phyloP scores from a whole-genome alignment of 371 early-diverging fungal species.

The Mortierella sp. region DNA sequence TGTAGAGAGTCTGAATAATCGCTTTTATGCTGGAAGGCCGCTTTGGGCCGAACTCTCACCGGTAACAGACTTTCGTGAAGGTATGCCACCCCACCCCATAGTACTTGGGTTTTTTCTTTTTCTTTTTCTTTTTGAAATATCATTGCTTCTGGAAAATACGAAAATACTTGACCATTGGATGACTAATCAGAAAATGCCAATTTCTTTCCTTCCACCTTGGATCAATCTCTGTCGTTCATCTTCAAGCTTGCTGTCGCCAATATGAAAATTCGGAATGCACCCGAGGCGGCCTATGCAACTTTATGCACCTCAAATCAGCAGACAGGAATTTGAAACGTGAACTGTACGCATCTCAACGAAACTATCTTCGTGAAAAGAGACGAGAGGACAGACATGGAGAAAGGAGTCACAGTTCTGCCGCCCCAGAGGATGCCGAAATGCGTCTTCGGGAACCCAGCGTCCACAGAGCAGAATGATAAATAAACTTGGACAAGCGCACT shows the following conservation, averaged over 20 bases:
- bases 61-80: slow-evolving; percentile 96
- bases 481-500: background rate
- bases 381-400: slow-evolving; percentile 50
- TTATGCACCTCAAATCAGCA: slow-evolving; percentile 96
- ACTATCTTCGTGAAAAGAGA: slow-evolving; percentile 69
- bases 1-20: slow-evolving; percentile 89
- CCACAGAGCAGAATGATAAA: background rate
- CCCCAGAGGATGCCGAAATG: slow-evolving; percentile 32
- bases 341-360: slow-evolving; percentile 85
- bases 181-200: slow-evolving; percentile 7
- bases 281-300: slow-evolving; percentile 98
- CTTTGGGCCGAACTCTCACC: slow-evolving; percentile 96
- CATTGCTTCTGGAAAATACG: background rate
- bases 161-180: background rate
- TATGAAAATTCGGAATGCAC: slow-evolving; percentile 95
- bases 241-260: slow-evolving; percentile 93
- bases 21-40: slow-evolving; percentile 96
- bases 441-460: slow-evolving; percentile 25
- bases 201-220: background rate
- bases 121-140: too few relatives aligned
- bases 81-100: slow-evolving; percentile 19
- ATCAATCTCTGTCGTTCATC: background rate
- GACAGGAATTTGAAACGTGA: slow-evolving; percentile 81
- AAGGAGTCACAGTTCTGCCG: slow-evolving; percentile 24
- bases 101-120: background rate